These are phyloP conservation scores for Alternaria ventricosa DNA, from an alignment of 2,329 filamentous ascomycete species.

Conservation along the genomic window DNA sequence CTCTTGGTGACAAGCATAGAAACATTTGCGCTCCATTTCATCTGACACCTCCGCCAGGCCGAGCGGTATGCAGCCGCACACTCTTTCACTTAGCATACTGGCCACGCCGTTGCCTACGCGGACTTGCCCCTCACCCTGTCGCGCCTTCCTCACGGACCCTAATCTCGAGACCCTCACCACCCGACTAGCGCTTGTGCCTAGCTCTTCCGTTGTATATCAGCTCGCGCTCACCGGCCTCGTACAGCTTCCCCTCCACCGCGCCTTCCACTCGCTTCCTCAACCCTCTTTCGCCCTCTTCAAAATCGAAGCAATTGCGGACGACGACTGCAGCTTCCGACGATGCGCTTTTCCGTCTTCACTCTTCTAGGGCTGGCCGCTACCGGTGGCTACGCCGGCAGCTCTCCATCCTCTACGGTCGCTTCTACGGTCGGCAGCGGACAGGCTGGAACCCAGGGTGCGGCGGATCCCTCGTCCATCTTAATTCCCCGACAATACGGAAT, in stretches of 20 bases:
- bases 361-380: not conserved
- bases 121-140: not conserved
- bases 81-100: not conserved
- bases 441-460: not conserved
- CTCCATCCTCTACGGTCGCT: not conserved
- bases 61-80: not conserved
- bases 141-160: not conserved
- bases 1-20: not conserved
- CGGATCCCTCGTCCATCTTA: not conserved
- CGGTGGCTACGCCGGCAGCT: not conserved
- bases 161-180: not conserved
- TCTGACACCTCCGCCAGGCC: not conserved
- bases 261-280: not conserved
- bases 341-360: not conserved
- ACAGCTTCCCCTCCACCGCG: not conserved
- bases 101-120: not conserved
- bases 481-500: not conserved
- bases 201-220: not conserved
- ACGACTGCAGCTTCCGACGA: not conserved
- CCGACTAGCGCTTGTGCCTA: not conserved
- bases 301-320: not conserved
- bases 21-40: not conserved
- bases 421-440: conserved; percentile 5
- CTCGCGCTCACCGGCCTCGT: not conserved
- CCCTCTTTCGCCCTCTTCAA: not conserved